Percentiles rank a stretch among this genome's conserved stretches.
Evolutionary conservation across 75 land plant genomes (phyloP).

Genomic region (Adiantum capillusveneris): DNA sequence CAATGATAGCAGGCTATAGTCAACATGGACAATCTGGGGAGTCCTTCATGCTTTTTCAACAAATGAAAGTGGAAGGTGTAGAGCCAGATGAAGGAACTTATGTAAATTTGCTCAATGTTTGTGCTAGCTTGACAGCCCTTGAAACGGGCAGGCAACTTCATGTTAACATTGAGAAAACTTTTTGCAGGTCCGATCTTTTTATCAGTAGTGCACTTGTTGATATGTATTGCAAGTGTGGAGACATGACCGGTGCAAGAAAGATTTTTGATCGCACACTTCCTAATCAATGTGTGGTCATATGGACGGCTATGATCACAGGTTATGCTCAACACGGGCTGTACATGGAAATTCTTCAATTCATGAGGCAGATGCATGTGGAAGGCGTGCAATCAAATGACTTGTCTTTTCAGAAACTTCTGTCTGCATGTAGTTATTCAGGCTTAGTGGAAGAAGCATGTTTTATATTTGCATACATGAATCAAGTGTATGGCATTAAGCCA

Average conservation of each 20-base stretch:
- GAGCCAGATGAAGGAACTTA: conserved; percentile 40
- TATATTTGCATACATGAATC: not conserved
- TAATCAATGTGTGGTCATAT: conserved; percentile 32
- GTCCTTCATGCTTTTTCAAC: conserved; percentile 16
- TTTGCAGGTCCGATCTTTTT: conserved; percentile 19
- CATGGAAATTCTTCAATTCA: conserved; percentile 30
- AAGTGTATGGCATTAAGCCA: not conserved
- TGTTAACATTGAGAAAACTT: conserved; percentile 24
- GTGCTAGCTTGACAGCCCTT: conserved; percentile 31
- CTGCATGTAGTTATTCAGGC: conserved; percentile 1
- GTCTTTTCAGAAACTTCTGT: conserved; percentile 33
- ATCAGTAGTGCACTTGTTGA: conserved; percentile 36
- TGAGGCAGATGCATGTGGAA: conserved; percentile 16
- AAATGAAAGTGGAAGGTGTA: conserved; percentile 13
- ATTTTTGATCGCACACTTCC: conserved; percentile 36
- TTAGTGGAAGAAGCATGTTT: not conserved
- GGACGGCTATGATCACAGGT: conserved; percentile 62
- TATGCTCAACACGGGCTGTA: conserved; percentile 33
- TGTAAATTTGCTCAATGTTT: conserved; percentile 40
- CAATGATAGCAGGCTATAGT: conserved; percentile 44
- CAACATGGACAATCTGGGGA: conserved; percentile 12
- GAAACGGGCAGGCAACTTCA: conserved; percentile 27
- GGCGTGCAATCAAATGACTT: conserved; percentile 29
- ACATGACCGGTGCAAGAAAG: conserved; percentile 21
- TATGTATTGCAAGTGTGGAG: conserved; percentile 57